phyloP scores from a whole-genome alignment of 768 basidiomycete genomes.

The Amanita muscaria region DNA sequence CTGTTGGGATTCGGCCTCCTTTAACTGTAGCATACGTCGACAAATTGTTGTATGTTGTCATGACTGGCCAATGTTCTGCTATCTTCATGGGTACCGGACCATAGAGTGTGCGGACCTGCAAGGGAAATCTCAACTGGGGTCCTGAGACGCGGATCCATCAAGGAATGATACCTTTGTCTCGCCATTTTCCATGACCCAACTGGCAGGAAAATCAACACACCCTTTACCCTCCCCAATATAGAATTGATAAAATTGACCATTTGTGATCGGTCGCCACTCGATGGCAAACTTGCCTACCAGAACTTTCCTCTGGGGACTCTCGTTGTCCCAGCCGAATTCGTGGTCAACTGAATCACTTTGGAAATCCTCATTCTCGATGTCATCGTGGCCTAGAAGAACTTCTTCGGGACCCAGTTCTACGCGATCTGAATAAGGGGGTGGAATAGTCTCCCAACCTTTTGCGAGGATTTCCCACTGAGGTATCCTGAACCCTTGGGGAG shows the following conservation, averaged over 20 bases:
- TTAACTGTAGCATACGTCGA: slow-evolving; percentile 75
- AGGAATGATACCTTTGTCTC: slow-evolving; percentile 34
- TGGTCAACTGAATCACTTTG: slow-evolving; percentile 39
- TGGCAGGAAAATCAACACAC: slow-evolving; percentile 50
- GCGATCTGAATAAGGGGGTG: slow-evolving; percentile 32
- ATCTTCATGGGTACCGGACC: slow-evolving; percentile 73
- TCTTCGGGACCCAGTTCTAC: slow-evolving; percentile 50
- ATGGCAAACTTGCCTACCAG: slow-evolving; percentile 64
- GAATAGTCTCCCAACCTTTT: slow-evolving; percentile 39
- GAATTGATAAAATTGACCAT: slow-evolving; percentile 75
- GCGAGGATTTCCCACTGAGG: slow-evolving; percentile 63
- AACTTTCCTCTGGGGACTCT: slow-evolving; percentile 61
- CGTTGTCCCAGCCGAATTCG: slow-evolving; percentile 94
- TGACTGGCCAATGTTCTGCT: slow-evolving; percentile 80
- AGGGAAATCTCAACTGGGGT: background rate
- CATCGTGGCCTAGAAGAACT: slow-evolving; percentile 74
- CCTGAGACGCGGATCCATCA: background rate
- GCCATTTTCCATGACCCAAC: slow-evolving; percentile 58
- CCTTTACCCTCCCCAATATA: slow-evolving; percentile 38
- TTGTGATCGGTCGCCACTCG: slow-evolving; percentile 81
- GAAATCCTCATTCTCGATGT: slow-evolving; percentile 63
- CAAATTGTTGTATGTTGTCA: slow-evolving; percentile 70
- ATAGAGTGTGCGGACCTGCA: slow-evolving; percentile 78
- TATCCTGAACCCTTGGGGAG: slow-evolving; percentile 63
- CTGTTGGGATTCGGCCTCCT: slow-evolving; percentile 91